A percentile compares a stretch with the other conserved stretches of the same genome.
Evolutionary conservation across 495 filamentous ascomycete genomes (phyloP).

Genomic region (Aspergillus avenaceus): DNA sequence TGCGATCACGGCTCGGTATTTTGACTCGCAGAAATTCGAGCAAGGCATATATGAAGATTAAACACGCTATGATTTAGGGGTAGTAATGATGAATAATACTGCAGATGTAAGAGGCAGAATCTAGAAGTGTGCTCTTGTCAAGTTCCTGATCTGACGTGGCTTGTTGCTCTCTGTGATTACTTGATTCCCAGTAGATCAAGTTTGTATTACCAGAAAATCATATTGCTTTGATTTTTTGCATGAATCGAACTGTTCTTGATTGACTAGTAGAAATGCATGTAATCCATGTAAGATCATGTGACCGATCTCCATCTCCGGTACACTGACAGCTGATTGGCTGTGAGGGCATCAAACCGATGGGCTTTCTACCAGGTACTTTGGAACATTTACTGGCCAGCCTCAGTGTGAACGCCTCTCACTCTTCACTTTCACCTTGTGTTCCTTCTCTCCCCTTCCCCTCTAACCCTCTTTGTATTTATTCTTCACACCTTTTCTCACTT

Average conservation of each 20-base stretch:
- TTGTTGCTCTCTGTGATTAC: too few species aligned
- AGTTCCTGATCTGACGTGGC: too few species aligned
- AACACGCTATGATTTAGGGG: slow-evolving; percentile 11
- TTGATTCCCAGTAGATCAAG: too few species aligned
- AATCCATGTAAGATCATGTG: slow-evolving; percentile 4
- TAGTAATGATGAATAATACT: background rate
- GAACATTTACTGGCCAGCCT: slow-evolving; percentile 1
- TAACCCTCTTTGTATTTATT: background rate
- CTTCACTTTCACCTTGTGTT: background rate
- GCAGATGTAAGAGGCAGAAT: background rate
- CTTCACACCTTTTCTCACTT: too few species aligned
- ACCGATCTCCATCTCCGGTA: background rate
- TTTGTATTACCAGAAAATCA: too few species aligned
- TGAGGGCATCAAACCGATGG: slow-evolving; percentile 11
- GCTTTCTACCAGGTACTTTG: slow-evolving; percentile 4
- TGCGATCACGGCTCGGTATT: slow-evolving; percentile 71
- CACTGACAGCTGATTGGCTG: slow-evolving; percentile 14
- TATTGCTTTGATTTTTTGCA: too few species aligned
- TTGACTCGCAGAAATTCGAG: slow-evolving; percentile 77
- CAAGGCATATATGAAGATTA: slow-evolving; percentile 55
- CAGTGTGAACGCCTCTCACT: background rate
- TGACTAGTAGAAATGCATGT: background rate
- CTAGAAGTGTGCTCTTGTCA: too few species aligned
- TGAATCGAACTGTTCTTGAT: too few species aligned
- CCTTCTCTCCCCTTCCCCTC: background rate